phyloP scores from a whole-genome alignment of 192 early-diverging fungal genomes.

The Blastocladiella britannica region DNA sequence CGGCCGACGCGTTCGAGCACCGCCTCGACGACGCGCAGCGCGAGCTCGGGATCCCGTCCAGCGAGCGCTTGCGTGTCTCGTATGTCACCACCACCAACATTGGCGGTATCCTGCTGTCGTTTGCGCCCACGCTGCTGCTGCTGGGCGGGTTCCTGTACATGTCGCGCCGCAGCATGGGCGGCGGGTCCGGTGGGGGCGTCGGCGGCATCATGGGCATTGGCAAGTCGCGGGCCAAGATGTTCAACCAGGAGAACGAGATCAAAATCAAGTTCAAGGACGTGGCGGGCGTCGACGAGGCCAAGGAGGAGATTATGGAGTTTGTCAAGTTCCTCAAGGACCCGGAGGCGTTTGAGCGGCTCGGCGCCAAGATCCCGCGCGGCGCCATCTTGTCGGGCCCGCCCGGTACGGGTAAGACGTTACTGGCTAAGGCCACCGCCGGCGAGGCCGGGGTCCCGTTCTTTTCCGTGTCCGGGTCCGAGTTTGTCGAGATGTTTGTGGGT shows the following conservation, averaged over 20 bases:
- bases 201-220: constrained; percentile 90
- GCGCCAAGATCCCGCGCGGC: constrained; percentile 97
- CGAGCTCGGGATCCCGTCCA: constrained; percentile 73
- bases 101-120: constrained; percentile 53
- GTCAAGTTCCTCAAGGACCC: constrained; percentile 98
- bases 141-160: constrained; percentile 75
- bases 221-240: constrained; percentile 86
- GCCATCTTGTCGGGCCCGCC: constrained; percentile 84
- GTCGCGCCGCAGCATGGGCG: constrained; percentile 50
- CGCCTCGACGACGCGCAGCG: constrained; percentile 72
- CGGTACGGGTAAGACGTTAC: constrained; percentile 93
- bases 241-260: constrained; percentile 90
- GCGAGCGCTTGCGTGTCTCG: constrained; percentile 76
- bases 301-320: constrained; percentile 99
- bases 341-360: constrained; percentile 66
- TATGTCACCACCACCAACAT: constrained; percentile 66
- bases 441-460: constrained; percentile 96
- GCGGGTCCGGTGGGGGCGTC: constrained; percentile 21
- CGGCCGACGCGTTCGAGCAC: constrained; percentile 81
- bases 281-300: constrained; percentile 96
- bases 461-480: constrained; percentile 96
- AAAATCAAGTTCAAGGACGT: constrained; percentile 98
- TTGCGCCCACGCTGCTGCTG: constrained; percentile 80
- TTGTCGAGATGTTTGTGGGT: constrained; percentile 99
- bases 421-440: constrained; percentile 97